phyloP scores from a whole-genome alignment of 75 land plant genomes.

The Cryptomeria japonica region DNA sequence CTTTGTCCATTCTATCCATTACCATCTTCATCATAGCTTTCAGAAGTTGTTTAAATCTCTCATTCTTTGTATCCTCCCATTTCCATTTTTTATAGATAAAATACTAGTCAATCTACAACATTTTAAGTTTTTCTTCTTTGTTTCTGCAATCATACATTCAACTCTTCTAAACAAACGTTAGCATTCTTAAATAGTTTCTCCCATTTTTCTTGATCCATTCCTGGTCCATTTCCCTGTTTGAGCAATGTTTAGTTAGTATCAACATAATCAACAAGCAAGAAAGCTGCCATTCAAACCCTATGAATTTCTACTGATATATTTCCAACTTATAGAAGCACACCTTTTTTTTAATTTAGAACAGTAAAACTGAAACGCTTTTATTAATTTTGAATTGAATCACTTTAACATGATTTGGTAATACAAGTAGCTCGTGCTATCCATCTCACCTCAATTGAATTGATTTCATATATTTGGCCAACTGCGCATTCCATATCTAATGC shows the following conservation, averaged over 20 bases:
- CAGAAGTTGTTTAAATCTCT: not conserved
- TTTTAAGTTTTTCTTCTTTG: not conserved
- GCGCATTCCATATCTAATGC: conserved; percentile 85
- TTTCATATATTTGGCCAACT: conserved; percentile 76
- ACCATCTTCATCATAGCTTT: not conserved
- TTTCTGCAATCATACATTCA: conserved; percentile 5
- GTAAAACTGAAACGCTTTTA: not conserved
- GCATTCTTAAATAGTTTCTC: conserved; percentile 61
- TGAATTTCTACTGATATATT: not conserved
- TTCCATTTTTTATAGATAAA: not conserved
- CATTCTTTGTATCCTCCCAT: not conserved
- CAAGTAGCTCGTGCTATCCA: not conserved
- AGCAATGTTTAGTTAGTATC: not conserved
- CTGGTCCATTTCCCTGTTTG: conserved; percentile 86
- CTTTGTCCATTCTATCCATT: not conserved
- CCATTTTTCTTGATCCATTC: conserved; percentile 72
- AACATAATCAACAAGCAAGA: conserved; percentile 8
- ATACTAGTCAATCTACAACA: not conserved
- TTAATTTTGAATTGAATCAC: not conserved
- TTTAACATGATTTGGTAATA: not conserved
- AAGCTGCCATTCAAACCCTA: not conserved
- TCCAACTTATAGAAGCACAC: not conserved
- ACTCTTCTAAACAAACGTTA: conserved; percentile 21
- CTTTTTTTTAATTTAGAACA: not conserved
- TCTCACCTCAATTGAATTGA: conserved; percentile 84